Evolutionary conservation across 1,139 yeast genomes (phyloP).

Genomic region (Taiozyma onychis): DNA sequence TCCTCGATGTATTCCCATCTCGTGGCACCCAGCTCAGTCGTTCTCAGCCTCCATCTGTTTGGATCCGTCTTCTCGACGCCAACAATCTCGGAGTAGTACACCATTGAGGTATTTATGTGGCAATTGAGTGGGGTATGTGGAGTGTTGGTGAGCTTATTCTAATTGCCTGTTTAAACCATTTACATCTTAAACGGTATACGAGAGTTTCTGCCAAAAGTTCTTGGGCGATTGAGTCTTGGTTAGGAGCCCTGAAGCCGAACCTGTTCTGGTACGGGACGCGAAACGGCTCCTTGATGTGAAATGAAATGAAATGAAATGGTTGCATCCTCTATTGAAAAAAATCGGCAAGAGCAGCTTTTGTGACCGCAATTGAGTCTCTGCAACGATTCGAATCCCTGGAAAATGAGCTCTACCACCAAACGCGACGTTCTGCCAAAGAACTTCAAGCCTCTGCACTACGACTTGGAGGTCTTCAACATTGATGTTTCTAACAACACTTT

Average conservation of each 20-base stretch:
- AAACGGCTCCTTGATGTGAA: background rate
- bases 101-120: background rate
- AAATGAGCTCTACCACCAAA: conserved; percentile 4
- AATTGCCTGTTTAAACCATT: background rate
- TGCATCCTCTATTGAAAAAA: background rate
- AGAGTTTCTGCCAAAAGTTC: background rate
- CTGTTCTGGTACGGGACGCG: background rate
- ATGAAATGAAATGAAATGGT: background rate
- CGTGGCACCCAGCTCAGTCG: conserved; percentile 71
- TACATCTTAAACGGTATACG: background rate
- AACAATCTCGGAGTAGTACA: conserved; percentile 52
- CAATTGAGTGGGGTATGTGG: background rate
- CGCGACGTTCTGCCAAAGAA: conserved; percentile 67
- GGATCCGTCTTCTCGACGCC: conserved; percentile 68
- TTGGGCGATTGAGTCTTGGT: background rate
- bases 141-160: background rate
- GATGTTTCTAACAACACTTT: conserved; percentile 34
- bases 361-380: background rate
- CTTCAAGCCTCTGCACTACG: conserved; percentile 69
- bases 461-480: conserved; percentile 31
- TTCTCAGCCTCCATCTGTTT: conserved; percentile 66
- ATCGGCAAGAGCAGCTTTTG: background rate
- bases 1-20: conserved; percentile 67
- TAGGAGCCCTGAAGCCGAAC: background rate
- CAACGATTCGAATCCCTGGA: background rate